Evolutionary conservation across 176 grass and related monocot species (phyloP).

Genomic region (sorghum (Sorghum bicolor)): Sorghum_bicolor_NCBIv3 NC_012875.2:57049001-57049500

Average conservation of each 20-base stretch:
- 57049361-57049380: constrained; percentile 33
- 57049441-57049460: constrained; percentile 68
- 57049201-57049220: constrained; percentile 69
- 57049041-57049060: constrained; percentile 58
- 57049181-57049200: constrained; percentile 79
- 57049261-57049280: constrained; percentile 42
- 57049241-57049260: constrained; percentile 36
- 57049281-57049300: constrained; percentile 73
- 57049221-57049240: constrained; percentile 39
- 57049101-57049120: constrained; percentile 11
- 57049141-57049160: constrained; percentile 49
- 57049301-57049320: constrained; percentile 65
- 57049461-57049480: constrained; percentile 64
- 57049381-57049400: constrained; percentile 64
- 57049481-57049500: constrained; percentile 4
- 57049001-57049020: constrained; percentile 26
- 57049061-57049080: constrained; percentile 18
- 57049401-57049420: constrained; percentile 82
- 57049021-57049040: constrained; percentile 26
- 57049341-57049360: constrained; percentile 32
- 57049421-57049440: constrained; percentile 67
- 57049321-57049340: constrained; percentile 63
- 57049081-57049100: constrained; percentile 42
- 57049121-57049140: constrained; percentile 34
- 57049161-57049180: constrained; percentile 65